Evolutionary conservation across 345 rosid genomes (phyloP), one percentile per base, ranked within the genome.

Genomic region (Hevea brasiliensis): DNA sequence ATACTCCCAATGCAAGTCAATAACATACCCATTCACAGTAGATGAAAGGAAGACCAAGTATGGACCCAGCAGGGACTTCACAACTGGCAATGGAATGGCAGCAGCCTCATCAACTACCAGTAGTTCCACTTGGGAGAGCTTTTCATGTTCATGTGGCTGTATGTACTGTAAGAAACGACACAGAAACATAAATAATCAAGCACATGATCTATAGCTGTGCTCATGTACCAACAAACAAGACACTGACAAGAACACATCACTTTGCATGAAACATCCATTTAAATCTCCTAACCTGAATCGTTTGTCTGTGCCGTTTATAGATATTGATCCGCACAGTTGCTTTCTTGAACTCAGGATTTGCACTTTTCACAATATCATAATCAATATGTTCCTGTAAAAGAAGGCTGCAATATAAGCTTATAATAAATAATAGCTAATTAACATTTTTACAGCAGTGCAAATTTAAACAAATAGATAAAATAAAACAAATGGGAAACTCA

Each of bases 101-200:
- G 99, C 99, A 35, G 98, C 99, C 87, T 95, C 98, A 86, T 95
- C 99, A 81, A 95, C 82, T 74, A 95, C 89, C 78, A 95, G 81
- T 73, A 95, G 85, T 86, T 95, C 99, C 57, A 90, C 99, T 79
- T 95, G 99, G 65, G 99, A 89, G 74, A 95, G 98, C 83, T 95
- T 95, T 83, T 86, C 94, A 77, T 86, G 87, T 81, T 95, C 98
- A 81, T 91, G 93, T 11, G 99, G 99, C 74, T 86, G 89, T 87
- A 95, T 89, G 83, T 95, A 95, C 98, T 93, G 87, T 27, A 69
- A 53, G 47, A 79, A 37, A 48, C 24, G 29, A 27, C 18, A 70
- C 9, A 68, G 18, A 72, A 13, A 35, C 8, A 63, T 75, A 15
- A 70, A 66, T 42, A 37, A 70, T n/a, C 64, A 76, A 74, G 69